These are phyloP conservation scores for Rhizopogon rudus DNA, from an alignment of 768 basidiomycete species.

Conservation along the genomic window DNA sequence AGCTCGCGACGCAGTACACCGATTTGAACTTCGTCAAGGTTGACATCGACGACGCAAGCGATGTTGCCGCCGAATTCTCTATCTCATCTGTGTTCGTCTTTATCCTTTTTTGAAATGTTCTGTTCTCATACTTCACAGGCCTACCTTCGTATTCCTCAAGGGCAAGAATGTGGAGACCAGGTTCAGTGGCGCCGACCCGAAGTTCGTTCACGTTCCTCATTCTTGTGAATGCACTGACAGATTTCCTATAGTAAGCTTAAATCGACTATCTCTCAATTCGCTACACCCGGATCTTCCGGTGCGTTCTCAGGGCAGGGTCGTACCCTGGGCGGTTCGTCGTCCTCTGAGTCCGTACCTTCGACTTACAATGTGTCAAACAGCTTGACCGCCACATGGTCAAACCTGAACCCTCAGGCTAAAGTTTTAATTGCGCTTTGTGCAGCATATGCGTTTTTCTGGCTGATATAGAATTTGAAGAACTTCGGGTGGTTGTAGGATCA, in stretches of 20 bases:
- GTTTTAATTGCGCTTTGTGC: constrained; percentile 57
- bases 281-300: constrained; percentile 32
- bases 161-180: constrained; percentile 62
- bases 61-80: constrained; percentile 58
- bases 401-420: constrained; percentile 65
- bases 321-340: constrained; percentile 37
- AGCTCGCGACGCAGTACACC: constrained; percentile 60
- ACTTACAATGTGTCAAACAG: constrained; percentile 30
- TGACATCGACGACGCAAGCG: constrained; percentile 62
- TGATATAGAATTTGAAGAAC: constrained; percentile 17
- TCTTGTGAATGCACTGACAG: constrained; percentile 2
- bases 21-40: constrained; percentile 82
- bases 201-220: constrained; percentile 35
- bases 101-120: neutral
- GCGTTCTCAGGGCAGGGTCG: constrained; percentile 72
- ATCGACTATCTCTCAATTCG: constrained; percentile 48
- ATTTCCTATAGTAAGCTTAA: constrained; percentile 50
- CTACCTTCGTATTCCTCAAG: constrained; percentile 77
- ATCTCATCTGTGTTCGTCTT: constrained; percentile 67
- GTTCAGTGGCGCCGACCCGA: constrained; percentile 66
- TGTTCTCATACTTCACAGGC: constrained; percentile 40
- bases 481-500: neutral
- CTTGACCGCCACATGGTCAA: constrained; percentile 33
- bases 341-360: constrained; percentile 30
- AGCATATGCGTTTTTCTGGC: constrained; percentile 57